Evolutionary conservation across 2,329 filamentous ascomycete species (phyloP), one percentile per base, ranked within the genome.

Genomic region (Ophiocordyceps polyrhachis-furcata): DNA sequence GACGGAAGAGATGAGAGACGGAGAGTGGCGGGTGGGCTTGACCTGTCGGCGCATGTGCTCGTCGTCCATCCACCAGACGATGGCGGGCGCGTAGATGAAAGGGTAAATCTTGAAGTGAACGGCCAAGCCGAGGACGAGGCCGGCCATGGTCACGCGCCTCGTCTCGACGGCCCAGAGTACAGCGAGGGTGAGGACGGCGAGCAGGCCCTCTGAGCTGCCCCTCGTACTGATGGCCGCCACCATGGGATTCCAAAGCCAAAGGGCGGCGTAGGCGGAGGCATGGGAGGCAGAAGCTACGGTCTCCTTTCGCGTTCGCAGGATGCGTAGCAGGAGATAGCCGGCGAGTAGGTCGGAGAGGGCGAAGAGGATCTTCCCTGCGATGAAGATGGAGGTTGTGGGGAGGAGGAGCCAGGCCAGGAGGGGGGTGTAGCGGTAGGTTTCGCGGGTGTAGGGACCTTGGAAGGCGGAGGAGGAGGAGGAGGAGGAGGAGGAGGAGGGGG

Each of bases 41-140:
- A 23, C 11, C 11, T 25, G 11, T 9, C 40, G 40, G 21, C 56
- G 53, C 47, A 73, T 59, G 23, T 59, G 61, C 49, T 72, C 69
- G 3, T 63, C 64, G 51, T 84, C 82, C 65, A 89, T 76, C 81
- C 81, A 88, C 80, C 81, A 87, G 5, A 86, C 61, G 40, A 91
- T 79, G 3, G 81, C 79, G 0, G 80, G 76, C 2, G 84, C 89
- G 61, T 98, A 98, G 48, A 98, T 85, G 61, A 96, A 94, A 0
- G 91, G 91, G 56, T 98, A 98, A 49, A 98, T 96, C 70, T 98
- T 98, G 65, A 98, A 93, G 63, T 98, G 91, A 23, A 96, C 88
- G 1, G 77, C 77, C 25, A 94, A 63, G 0, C 91, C 91, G 3
- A 98, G 68, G 28, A 96, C 60, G 3, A 79, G 50, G 0, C 84